These are phyloP conservation scores for Colletotrichum filicis DNA, from an alignment of 2,329 filamentous ascomycete genomes.

Conservation along the genomic window DNA sequence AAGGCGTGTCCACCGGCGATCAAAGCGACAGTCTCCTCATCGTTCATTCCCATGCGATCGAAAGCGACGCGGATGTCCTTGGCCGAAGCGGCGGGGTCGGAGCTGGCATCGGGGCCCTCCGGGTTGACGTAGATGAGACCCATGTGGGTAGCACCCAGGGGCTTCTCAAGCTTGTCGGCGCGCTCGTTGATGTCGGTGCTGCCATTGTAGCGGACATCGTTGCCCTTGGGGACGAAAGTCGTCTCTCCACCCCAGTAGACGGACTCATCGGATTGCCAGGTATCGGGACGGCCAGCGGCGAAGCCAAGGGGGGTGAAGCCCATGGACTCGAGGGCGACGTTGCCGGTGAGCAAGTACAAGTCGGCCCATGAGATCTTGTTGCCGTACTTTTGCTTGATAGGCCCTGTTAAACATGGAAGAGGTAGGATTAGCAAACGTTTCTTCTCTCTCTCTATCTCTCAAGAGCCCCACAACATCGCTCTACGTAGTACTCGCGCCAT, in stretches of 20 bases:
- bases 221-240: conserved; percentile 72
- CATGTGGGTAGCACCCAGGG: conserved; percentile 76
- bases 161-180: conserved; percentile 64
- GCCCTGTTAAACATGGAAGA: conserved; percentile 43
- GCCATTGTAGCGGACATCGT: conserved; percentile 74
- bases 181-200: conserved; percentile 34
- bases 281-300: conserved; percentile 76
- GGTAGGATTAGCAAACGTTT: not conserved
- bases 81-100: conserved; percentile 76
- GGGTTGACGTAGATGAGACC: conserved; percentile 87
- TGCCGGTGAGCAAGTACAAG: conserved; percentile 76
- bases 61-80: conserved; percentile 81
- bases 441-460: not conserved
- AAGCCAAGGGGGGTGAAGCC: conserved; percentile 80
- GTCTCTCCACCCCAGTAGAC: conserved; percentile 82
- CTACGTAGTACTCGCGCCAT: not conserved
- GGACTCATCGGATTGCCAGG: conserved; percentile 80
- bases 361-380: conserved; percentile 87
- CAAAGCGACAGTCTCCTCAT: conserved; percentile 83
- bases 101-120: conserved; percentile 78
- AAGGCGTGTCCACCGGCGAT: conserved; percentile 84
- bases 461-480: conserved; percentile 55
- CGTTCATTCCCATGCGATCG: conserved; percentile 84
- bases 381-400: conserved; percentile 87
- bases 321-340: conserved; percentile 82